Conservation (phyloP, 2,329 filamentous ascomycete genomes). For the Bertia moriformis region DNA sequence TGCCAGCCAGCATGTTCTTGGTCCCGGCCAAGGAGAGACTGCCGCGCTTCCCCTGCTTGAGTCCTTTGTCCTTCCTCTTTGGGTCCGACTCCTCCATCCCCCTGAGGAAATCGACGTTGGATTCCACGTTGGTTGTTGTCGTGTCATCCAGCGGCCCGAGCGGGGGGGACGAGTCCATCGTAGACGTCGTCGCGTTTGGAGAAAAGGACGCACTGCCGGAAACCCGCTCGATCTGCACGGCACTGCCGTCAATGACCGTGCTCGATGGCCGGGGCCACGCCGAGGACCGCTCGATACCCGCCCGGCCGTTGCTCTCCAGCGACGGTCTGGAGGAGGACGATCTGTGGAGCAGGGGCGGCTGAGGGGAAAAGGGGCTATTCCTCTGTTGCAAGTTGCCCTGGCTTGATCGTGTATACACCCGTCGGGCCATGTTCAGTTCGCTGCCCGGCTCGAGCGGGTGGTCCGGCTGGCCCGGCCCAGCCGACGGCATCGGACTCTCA, state of each 20-base stretch:
- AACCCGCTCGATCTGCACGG: conserved; percentile 7
- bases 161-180: conserved; percentile 21
- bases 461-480: conserved; percentile 8
- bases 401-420: not conserved
- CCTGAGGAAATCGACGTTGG: conserved; percentile 71
- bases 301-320: conserved; percentile 56
- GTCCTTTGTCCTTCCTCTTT: conserved; percentile 35
- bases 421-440: too few species aligned
- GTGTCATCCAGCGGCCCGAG: conserved; percentile 33
- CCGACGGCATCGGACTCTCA: conserved; percentile 24
- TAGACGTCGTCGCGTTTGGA: not conserved
- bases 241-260: conserved; percentile 67
- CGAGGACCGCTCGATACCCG: conserved; percentile 34
- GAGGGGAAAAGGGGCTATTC: conserved; percentile 18
- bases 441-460: conserved; percentile 8
- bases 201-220: not conserved
- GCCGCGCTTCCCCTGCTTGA: conserved; percentile 54
- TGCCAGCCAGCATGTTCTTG: conserved; percentile 72
- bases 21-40: conserved; percentile 62
- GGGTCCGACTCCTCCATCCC: conserved; percentile 54
- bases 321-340: conserved; percentile 48
- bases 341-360: conserved; percentile 18
- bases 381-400: conserved; percentile 4
- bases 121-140: conserved; percentile 55
- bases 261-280: conserved; percentile 60